A percentile compares a stretch with the other conserved stretches of the same genome.
phyloP scores from a whole-genome alignment of 352 stramenopile species.

The Pythium volutum region DNA sequence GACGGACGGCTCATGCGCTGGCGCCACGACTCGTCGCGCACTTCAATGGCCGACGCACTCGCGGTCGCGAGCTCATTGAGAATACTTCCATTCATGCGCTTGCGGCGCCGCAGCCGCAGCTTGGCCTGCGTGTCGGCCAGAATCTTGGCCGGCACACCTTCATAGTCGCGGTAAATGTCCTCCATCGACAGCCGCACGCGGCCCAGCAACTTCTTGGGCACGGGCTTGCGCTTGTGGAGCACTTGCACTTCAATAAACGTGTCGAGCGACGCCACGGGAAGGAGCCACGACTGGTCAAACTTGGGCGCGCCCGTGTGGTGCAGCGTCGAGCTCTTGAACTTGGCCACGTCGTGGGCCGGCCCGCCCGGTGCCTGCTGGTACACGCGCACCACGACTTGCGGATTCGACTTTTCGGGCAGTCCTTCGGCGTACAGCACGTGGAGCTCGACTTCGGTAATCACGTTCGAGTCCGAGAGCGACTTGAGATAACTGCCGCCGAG shows the following conservation, averaged over 20 bases:
- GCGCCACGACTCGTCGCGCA: conserved; percentile 69
- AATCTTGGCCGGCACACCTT: conserved; percentile 67
- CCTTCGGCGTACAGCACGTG: conserved; percentile 71
- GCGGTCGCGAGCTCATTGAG: conserved; percentile 57
- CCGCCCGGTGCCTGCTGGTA: conserved; percentile 48
- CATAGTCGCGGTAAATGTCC: conserved; percentile 84
- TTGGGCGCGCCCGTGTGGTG: conserved; percentile 58
- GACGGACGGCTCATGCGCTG: conserved; percentile 45
- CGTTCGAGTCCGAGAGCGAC: conserved; percentile 72
- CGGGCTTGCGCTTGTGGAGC: conserved; percentile 83
- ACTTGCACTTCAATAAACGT: conserved; percentile 81
- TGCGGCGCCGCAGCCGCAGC: conserved; percentile 71
- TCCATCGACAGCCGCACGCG: conserved; percentile 75
- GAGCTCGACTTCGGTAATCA: conserved; percentile 84
- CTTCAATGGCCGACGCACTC: conserved; percentile 41
- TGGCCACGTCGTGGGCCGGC: conserved; percentile 45
- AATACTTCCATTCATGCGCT: conserved; percentile 77
- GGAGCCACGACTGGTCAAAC: conserved; percentile 84
- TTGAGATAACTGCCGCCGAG: conserved; percentile 58
- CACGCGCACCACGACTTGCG: conserved; percentile 67
- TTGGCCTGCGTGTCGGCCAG: conserved; percentile 68
- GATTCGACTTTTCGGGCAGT: conserved; percentile 60
- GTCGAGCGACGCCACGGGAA: conserved; percentile 64
- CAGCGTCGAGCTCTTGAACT: conserved; percentile 73
- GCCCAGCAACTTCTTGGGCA: conserved; percentile 76